These are phyloP conservation scores for California macrophylla DNA, from an alignment of 441 rosid species.

Conservation along the genomic window DNA sequence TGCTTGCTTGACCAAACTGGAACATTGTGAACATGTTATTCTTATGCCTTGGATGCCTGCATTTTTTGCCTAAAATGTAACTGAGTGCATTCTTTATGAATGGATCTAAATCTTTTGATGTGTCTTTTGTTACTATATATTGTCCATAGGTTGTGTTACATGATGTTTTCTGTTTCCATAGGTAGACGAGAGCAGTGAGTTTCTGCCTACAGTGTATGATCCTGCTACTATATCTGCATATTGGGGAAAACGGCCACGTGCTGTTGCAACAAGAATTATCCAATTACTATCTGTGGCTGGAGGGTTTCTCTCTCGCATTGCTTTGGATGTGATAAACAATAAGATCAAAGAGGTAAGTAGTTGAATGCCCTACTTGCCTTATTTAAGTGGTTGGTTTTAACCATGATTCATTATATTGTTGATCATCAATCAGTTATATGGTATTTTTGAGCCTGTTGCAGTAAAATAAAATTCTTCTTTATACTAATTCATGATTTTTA, in stretches of 20 bases:
- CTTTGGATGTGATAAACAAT: constrained; percentile 63
- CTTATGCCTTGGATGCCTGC: background rate
- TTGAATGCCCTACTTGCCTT: constrained; percentile 9
- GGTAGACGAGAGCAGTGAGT: constrained; percentile 90
- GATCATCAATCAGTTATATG: background rate
- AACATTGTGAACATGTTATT: background rate
- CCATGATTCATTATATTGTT: background rate
- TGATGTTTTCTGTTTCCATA: constrained; percentile 21
- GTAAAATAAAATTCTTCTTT: background rate
- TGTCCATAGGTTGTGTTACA: background rate
- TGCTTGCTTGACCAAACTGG: background rate
- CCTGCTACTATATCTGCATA: constrained; percentile 78
- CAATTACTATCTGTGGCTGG: constrained; percentile 90
- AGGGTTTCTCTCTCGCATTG: constrained; percentile 76
- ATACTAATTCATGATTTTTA: background rate
- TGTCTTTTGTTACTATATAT: background rate
- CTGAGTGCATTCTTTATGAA: background rate
- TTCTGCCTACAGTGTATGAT: constrained; percentile 83
- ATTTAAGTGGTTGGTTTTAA: background rate
- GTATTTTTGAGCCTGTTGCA: background rate
- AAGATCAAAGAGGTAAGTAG: constrained; percentile 76
- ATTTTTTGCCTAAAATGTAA: background rate
- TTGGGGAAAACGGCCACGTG: constrained; percentile 92
- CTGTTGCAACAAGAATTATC: constrained; percentile 67
- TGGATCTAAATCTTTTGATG: background rate